phyloP scores from a whole-genome alignment of 805 yeast species.

The Wickerhamiella musiphila region DNA sequence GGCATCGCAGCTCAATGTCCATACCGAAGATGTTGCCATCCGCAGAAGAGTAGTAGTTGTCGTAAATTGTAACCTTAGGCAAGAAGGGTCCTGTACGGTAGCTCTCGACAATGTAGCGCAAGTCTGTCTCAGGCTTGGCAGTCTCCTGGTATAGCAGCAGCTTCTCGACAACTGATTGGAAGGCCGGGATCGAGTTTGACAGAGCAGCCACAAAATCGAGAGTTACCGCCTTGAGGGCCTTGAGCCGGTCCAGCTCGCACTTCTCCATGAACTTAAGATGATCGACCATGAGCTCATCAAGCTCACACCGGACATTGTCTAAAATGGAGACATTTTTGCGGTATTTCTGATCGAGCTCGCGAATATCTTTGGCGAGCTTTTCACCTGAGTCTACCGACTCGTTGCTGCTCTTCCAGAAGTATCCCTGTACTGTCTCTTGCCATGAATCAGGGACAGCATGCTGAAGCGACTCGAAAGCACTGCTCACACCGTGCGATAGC shows the following conservation, averaged over 20 bases:
- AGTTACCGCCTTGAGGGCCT: constrained; percentile 59
- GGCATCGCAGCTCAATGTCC: constrained; percentile 50
- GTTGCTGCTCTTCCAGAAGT: constrained; percentile 6
- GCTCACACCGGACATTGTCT: constrained; percentile 50
- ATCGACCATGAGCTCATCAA: constrained; percentile 55
- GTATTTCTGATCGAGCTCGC: constrained; percentile 39
- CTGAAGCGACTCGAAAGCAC: constrained; percentile 4
- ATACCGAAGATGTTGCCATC: constrained; percentile 64
- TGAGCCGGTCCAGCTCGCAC: constrained; percentile 63
- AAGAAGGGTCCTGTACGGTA: constrained; percentile 58
- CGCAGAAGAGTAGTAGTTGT: constrained; percentile 59
- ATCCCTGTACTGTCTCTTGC: constrained; percentile 5
- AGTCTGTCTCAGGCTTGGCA: constrained; percentile 51
- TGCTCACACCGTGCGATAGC: constrained; percentile 8
- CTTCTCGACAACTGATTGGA: constrained; percentile 44
- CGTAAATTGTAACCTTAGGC: constrained; percentile 59
- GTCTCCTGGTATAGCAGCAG: constrained; percentile 49
- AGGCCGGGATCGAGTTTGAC: constrained; percentile 38
- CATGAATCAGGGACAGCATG: constrained; percentile 5
- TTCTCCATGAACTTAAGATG: constrained; percentile 63
- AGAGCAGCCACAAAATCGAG: constrained; percentile 54
- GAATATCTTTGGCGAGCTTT: constrained; percentile 39
- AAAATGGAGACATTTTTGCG: constrained; percentile 36
- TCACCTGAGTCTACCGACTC: constrained; percentile 35
- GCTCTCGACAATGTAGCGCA: constrained; percentile 45